Evolutionary conservation across 805 yeast species (phyloP), one percentile per base, ranked within the genome.

Genomic region (Candida ascalaphidarum): DNA sequence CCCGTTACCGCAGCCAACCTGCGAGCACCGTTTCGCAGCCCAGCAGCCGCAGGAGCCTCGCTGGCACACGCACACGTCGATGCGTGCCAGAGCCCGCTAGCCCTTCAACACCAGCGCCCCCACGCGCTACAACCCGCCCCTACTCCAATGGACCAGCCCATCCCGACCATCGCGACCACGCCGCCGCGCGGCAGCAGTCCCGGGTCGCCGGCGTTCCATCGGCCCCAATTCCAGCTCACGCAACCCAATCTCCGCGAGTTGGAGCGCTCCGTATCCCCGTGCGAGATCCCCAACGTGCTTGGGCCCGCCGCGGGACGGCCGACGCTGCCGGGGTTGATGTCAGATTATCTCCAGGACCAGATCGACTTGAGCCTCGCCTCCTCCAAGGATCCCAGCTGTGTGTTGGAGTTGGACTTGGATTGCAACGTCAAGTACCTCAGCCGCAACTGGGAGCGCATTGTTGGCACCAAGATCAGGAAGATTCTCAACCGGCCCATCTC

Each of bases 351-450:
- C 11, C 60, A 59, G 26, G 69, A 60, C 23, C 69, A 68, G 32
- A 59, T 70, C 11, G 84, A 78, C 37, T 52, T 80, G 28, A 58
- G 66, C 10, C 51, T 71, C 17, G 86, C 86, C 1, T 74, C 81
- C n/a, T 67, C 79, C 2, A 65, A 69, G 34, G 78, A 77, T 36
- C 81, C 83, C 2, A 77, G 84, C 9, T 75, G 79, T n/a, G 78
- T 89, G 3, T 57, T 89, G 55, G 98, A 89, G 52, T 58, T 92
- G 35, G 88, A 80, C 44, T 55, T 85, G 46, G 79, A 78, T 43
- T 85, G 96, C 17, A 73, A 68, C 19, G 77, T 92, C n/a, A 69
- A 70, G 30, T 83, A 81, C 49, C 51, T 86, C 15, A 72, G 89
- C 36, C 71, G 70, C 37, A 72, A 79, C 38, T 89, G 96, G 96